Evolutionary conservation across 2,329 filamentous ascomycete species (phyloP).

Genomic region (Cladophialophora psammophila): DNA sequence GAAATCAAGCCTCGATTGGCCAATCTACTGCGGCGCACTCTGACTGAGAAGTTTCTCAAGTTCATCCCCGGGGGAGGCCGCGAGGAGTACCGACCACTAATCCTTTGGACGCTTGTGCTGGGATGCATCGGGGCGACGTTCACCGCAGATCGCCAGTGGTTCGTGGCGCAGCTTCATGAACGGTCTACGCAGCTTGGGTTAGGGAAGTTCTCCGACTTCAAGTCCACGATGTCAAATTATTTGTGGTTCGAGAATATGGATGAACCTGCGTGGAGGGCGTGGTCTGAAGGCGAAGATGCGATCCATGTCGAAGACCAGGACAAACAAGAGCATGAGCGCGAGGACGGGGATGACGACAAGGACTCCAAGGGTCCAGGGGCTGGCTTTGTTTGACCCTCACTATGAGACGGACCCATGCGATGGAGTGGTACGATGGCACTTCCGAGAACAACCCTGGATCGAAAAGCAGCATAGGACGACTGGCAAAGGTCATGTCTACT

Average conservation of each 20-base stretch:
- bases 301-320: neutral
- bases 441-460: neutral
- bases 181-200: neutral
- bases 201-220: neutral
- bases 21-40: neutral
- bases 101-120: slow-evolving; percentile 13
- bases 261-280: neutral
- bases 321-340: neutral
- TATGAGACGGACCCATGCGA: neutral
- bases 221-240: neutral
- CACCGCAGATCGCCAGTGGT: slow-evolving; percentile 7
- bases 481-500: no score
- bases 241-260: slow-evolving; percentile 7
- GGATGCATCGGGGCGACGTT: slow-evolving; percentile 13
- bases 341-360: neutral
- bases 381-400: neutral
- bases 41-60: neutral
- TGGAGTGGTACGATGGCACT: neutral
- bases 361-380: neutral
- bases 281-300: neutral
- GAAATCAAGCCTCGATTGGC: slow-evolving; percentile 14
- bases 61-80: neutral
- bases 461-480: neutral
- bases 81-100: neutral
- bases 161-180: slow-evolving; percentile 13